Base-by-base conservation (phyloP, 345 rosid species). In the Punica granatum region DNA sequence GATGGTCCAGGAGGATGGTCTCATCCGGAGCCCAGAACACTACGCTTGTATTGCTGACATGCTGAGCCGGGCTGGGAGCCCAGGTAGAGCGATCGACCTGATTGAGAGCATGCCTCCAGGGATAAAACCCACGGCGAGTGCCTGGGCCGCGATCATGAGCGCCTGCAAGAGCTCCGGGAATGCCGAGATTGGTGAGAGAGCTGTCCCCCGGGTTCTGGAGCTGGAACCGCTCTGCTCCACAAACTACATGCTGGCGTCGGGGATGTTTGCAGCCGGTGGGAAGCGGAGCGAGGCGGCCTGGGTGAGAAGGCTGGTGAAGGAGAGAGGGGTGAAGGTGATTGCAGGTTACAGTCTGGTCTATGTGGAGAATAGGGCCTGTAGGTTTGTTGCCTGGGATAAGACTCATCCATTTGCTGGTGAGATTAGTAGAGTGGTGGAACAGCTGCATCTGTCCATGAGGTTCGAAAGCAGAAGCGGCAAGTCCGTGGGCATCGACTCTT, bases 71-170 rank as follows among this genome's bases (percentile, higher is more conserved):
- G 86, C 87, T 16, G 97, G 97, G 72, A 77, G 75, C 78, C 69
- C 84, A 3, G 71, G 83, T 31, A 69, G 23, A 3, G 92, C 92
- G 0, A 26, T 76, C 65, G 84, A 80, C 64, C 54, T 91, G 73
- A 74, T 88, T 37, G 74, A 73, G 56, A 73, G 70, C 63, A 77
- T 87, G 75, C 91, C 90, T 3, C 63, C 68, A 42, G 74, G 54
- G 32, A 3, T 79, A 11, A 76, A 81, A 64, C 63, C 70, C 2
- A 72, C 84, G 34, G 85, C 85, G 68, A 84, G 87, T 61, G 75
- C 84, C 60, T 87, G 91, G 97, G 92, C 89, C 46, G 74, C 96
- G 21, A 44, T 87, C 42, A 76, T 91, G 46, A 86, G 85, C 42
- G 79, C 84, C 69, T 90, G 92, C 28, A 85, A 83, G 41, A 86